Conservation (phyloP, 1,284 basidiomycete genomes). For the Puccinia novopanici region DNA sequence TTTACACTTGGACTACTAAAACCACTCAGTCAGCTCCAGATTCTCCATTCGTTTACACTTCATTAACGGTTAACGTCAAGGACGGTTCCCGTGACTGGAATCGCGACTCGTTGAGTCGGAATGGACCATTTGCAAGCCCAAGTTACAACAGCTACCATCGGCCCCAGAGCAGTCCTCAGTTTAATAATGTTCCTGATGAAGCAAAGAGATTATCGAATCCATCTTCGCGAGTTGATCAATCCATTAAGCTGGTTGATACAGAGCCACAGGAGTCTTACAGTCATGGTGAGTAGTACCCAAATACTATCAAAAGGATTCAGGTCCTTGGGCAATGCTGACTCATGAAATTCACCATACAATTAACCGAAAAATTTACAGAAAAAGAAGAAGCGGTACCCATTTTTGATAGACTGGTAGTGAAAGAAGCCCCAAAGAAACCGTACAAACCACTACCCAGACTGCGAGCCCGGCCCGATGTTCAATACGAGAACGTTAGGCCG, state of each 20-base stretch:
- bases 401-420: constrained; percentile 16
- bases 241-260: neutral
- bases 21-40: neutral
- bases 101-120: constrained; percentile 1
- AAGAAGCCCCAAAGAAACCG: constrained; percentile 20
- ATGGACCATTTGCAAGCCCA: neutral
- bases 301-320: neutral
- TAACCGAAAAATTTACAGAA: neutral
- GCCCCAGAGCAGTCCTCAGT: neutral
- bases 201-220: neutral
- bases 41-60: neutral
- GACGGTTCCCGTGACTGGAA: neutral
- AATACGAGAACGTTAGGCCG: constrained; percentile 51
- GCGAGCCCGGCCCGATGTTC: constrained; percentile 52
- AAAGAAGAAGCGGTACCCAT: neutral
- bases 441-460: constrained; percentile 25
- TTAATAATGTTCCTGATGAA: neutral
- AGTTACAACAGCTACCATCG: neutral
- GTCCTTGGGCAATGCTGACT: no score
- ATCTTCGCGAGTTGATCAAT: neutral
- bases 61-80: neutral
- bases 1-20: constrained; percentile 27
- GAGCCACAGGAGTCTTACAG: neutral
- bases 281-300: neutral
- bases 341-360: constrained; percentile 1